phyloP scores from a whole-genome alignment of 768 basidiomycete species.

The Hebeloma cylindrosporum region DNA sequence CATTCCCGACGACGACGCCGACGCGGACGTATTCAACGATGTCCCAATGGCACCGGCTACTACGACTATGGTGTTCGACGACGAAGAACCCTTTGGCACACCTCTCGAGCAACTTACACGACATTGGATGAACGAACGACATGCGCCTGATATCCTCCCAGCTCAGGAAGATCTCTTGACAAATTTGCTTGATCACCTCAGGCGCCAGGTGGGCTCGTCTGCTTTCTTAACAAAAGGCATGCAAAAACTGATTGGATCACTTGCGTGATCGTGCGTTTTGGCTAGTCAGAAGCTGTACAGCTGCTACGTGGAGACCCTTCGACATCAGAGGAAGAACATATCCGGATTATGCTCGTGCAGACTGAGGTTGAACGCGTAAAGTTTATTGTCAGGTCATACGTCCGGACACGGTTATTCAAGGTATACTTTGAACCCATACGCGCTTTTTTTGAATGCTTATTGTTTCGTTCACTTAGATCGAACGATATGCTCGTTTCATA shows the following conservation, averaged over 20 bases:
- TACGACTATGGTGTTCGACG: constrained; percentile 12
- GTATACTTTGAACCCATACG: constrained; percentile 36
- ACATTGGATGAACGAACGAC: constrained; percentile 85
- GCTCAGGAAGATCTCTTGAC: constrained; percentile 69
- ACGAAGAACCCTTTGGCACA: constrained; percentile 43
- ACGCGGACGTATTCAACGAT: constrained; percentile 26
- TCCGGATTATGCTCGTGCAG: constrained; percentile 89
- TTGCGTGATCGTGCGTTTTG: constrained; percentile 12
- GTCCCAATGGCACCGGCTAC: constrained; percentile 29
- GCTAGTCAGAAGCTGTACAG: constrained; percentile 76
- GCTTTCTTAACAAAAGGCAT: constrained; percentile 3
- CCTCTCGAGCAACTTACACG: constrained; percentile 70
- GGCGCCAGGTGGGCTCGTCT: constrained; percentile 68
- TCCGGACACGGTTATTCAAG: constrained; percentile 85
- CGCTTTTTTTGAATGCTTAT: not conserved
- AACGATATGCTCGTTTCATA: constrained; percentile 83
- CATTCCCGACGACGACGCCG: constrained; percentile 33
- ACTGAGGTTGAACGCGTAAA: constrained; percentile 94
- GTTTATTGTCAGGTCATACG: constrained; percentile 87
- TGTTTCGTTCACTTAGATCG: constrained; percentile 58
- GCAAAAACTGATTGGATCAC: constrained; percentile 8
- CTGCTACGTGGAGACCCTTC: constrained; percentile 75
- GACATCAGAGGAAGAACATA: constrained; percentile 91
- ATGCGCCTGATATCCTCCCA: constrained; percentile 77
- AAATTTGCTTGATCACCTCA: constrained; percentile 69